Base-by-base conservation (phyloP, 352 stramenopile genomes). In the Pythium vanterpoolii region DNA sequence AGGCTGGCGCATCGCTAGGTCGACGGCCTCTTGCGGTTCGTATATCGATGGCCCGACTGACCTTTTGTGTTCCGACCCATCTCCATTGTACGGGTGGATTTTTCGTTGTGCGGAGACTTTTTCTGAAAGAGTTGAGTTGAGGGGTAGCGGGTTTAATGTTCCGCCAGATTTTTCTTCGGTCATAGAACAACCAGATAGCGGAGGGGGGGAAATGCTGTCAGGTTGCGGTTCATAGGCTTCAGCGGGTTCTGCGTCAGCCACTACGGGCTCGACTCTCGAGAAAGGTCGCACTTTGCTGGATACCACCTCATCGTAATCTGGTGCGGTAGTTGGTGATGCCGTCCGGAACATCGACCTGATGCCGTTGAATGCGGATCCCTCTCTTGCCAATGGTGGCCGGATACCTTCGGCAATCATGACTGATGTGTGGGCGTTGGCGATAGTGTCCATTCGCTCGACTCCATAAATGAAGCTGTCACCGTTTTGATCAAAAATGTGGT, bases 371-470 rank as follows among this genome's bases (percentile, higher is more conserved):
- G 61, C 48, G 14, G 61, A 68, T 5, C 40, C 16, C 16, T 34
- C 13, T 24, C 26, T 58, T 24, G 31, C 45, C 5, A 64, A 30
- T 18, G 23, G 49, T 4, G 62, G 48, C 13, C 48, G 62, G 34
- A 61, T 61, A 3, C 55, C 55, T 52, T 69, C 62, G 23, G 56
- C 62, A 7, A 64, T n/a, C 1, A 64, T n/a, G n/a, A n/a, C 55
- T 5, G 66, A 73, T 21, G 66, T 61, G 26, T 59, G 60, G 14
- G 71, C 73, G 38, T 82, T 82, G 28, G 76, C 76, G 5, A 75
- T 42, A 1, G 71, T 69, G 34, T 82, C 73, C 49, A 82, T 48
- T 33, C 73, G 68, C 51, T 79, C 64, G 5, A 82, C 68, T n/a
- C 69, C 61, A 31, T 73, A 69, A 6, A 81, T 44, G 19, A 76